These are phyloP conservation scores for Aspergillus viridinutans DNA, from an alignment of 2,329 filamentous ascomycete species.

Conservation along the genomic window DNA sequence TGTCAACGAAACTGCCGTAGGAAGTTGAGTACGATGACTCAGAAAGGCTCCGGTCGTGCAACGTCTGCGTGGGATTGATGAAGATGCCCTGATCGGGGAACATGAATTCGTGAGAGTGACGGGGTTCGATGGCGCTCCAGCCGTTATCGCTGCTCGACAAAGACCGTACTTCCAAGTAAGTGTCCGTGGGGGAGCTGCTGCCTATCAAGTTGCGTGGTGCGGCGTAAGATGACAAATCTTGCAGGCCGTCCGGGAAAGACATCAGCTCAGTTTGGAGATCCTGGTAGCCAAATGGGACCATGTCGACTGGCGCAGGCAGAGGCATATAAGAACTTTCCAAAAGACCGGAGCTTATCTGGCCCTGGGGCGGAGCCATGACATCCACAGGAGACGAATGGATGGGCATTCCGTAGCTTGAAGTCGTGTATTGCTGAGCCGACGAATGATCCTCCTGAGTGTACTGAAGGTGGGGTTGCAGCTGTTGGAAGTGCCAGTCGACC, in stretches of 20 bases:
- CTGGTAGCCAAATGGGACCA: conserved; percentile 68
- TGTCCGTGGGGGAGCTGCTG: conserved; percentile 68
- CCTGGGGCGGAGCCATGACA: conserved; percentile 56
- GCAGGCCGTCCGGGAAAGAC: conserved; percentile 50
- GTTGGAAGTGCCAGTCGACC: conserved; percentile 45
- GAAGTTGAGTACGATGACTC: conserved; percentile 75
- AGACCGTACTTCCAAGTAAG: conserved; percentile 81
- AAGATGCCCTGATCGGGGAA: conserved; percentile 62
- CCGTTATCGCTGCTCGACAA: conserved; percentile 81
- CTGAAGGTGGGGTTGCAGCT: conserved; percentile 36
- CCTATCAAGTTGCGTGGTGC: conserved; percentile 41
- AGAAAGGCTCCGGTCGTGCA: conserved; percentile 82
- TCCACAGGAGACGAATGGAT: conserved; percentile 48
- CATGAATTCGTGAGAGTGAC: conserved; percentile 66
- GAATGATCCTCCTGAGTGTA: conserved; percentile 51
- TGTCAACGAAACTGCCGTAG: conserved; percentile 78
- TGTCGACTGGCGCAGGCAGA: conserved; percentile 55
- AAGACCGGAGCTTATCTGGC: conserved; percentile 57
- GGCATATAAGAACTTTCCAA: conserved; percentile 61
- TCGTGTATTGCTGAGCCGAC: conserved; percentile 50
- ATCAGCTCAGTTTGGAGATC: conserved; percentile 72
- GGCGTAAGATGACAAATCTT: conserved; percentile 38
- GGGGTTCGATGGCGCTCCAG: conserved; percentile 77
- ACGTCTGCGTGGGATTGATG: conserved; percentile 86
- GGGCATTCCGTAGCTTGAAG: conserved; percentile 53